Evolutionary conservation across 2,329 filamentous ascomycete genomes (phyloP).

Genomic region (Botryotinia narcissicola): DNA sequence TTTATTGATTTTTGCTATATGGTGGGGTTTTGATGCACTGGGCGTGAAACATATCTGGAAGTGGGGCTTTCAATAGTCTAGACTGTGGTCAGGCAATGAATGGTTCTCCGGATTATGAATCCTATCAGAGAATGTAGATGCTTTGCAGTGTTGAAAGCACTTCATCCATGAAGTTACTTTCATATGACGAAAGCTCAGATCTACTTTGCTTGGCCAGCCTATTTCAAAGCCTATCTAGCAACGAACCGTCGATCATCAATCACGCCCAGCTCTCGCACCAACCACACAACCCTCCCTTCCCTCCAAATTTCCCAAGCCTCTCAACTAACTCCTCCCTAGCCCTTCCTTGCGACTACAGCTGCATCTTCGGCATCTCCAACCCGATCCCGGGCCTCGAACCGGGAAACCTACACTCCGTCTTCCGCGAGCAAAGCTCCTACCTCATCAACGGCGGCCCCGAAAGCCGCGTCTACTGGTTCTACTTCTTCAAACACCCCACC

Average conservation of each 20-base stretch:
- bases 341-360: conserved; percentile 22
- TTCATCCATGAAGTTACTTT: neutral
- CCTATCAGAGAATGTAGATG: neutral
- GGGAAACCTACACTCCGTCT: conserved; percentile 20
- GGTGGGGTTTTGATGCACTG: neutral
- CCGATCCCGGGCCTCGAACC: conserved; percentile 20
- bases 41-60: neutral
- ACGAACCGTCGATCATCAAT: neutral
- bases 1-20: neutral
- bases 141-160: neutral
- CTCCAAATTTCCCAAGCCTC: too few species aligned
- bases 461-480: conserved; percentile 24
- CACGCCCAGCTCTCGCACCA: neutral
- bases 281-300: too few species aligned
- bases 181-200: neutral
- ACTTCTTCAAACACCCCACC: conserved; percentile 25
- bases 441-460: conserved; percentile 24
- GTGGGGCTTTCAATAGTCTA: neutral
- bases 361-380: conserved; percentile 28
- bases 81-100: neutral
- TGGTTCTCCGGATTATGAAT: neutral
- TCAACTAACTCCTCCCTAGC: neutral
- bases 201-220: neutral
- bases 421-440: conserved; percentile 21
- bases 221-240: neutral